Percentiles rank a stretch among this genome's conserved stretches.
Conservation (phyloP, 1,139 yeast species). For the Candida mesenterica region DNA sequence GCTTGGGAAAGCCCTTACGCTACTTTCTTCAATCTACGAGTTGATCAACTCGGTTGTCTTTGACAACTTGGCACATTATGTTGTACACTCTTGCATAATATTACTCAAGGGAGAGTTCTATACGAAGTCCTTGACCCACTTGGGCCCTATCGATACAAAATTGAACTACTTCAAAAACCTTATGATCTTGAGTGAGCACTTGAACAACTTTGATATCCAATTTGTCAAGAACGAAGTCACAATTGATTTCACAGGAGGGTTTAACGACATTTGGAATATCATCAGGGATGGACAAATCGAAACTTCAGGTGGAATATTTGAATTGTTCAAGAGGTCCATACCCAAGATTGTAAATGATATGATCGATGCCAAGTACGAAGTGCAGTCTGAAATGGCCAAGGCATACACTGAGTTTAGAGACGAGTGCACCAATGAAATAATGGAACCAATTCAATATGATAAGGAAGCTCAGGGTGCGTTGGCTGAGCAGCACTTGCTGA, state of each 20-base stretch:
- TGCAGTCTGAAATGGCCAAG: conserved; percentile 69
- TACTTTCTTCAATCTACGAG: conserved; percentile 78
- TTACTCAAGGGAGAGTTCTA: conserved; percentile 55
- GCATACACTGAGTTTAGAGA: conserved; percentile 62
- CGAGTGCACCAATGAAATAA: conserved; percentile 36
- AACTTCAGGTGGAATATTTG: conserved; percentile 47
- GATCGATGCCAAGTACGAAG: conserved; percentile 81
- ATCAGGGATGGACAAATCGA: conserved; percentile 38
- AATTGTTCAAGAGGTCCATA: conserved; percentile 64
- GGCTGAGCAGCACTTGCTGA: conserved; percentile 5
- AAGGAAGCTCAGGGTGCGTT: conserved; percentile 18
- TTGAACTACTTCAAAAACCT: conserved; percentile 72
- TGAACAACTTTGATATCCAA: conserved; percentile 80
- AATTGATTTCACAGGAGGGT: conserved; percentile 74
- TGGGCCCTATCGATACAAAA: conserved; percentile 54
- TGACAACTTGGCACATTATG: conserved; percentile 85
- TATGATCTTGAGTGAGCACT: conserved; percentile 65
- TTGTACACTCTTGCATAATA: conserved; percentile 73
- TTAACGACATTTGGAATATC: conserved; percentile 54
- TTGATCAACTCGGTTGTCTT: conserved; percentile 73
- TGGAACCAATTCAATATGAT: conserved; percentile 29
- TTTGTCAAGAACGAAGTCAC: conserved; percentile 68
- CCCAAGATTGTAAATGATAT: conserved; percentile 84
- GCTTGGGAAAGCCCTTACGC: conserved; percentile 63
- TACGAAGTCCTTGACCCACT: conserved; percentile 36